Conservation (phyloP, 1,284 basidiomycete genomes). For the Apiotrichum gamsii region DNA sequence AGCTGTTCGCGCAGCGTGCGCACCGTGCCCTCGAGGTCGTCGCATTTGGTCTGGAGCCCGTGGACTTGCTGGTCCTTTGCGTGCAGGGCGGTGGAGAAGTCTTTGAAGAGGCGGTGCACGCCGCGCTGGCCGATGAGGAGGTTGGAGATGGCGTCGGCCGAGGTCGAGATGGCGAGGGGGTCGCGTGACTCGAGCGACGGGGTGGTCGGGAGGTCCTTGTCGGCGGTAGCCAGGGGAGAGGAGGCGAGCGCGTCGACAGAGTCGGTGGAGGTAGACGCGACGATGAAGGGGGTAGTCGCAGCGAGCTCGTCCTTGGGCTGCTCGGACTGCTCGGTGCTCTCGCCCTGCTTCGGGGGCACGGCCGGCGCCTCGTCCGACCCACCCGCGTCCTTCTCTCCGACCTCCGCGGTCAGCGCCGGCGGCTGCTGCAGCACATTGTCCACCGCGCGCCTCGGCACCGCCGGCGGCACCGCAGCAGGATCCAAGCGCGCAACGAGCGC, state of each 20-base stretch:
- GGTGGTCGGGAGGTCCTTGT: too few relatives aligned
- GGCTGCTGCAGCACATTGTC: slow-evolving; percentile 21
- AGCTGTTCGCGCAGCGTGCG: slow-evolving; percentile 54
- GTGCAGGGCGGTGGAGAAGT: slow-evolving; percentile 35
- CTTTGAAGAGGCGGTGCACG: slow-evolving; percentile 42
- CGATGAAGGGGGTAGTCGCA: too few relatives aligned
- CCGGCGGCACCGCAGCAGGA: slow-evolving; percentile 34
- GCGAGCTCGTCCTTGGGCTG: too few relatives aligned
- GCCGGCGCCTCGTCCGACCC: not conserved
- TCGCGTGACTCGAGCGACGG: too few relatives aligned
- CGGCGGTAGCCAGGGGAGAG: not conserved
- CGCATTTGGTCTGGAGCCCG: slow-evolving; percentile 68
- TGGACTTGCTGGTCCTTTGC: slow-evolving; percentile 54
- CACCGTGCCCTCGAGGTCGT: slow-evolving; percentile 66
- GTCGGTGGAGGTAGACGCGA: too few relatives aligned
- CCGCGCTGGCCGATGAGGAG: slow-evolving; percentile 44
- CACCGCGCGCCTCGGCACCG: slow-evolving; percentile 16
- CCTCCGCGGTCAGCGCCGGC: slow-evolving; percentile 3
- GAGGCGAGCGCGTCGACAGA: not conserved
- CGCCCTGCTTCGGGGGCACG: too few relatives aligned
- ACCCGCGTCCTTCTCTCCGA: too few relatives aligned
- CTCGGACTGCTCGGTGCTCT: too few relatives aligned
- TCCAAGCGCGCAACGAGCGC: slow-evolving; percentile 37
- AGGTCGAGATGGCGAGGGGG: slow-evolving; percentile 2
- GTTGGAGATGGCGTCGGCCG: slow-evolving; percentile 39